Percentiles rank a stretch among this genome's conserved stretches.
phyloP scores from a whole-genome alignment of 495 filamentous ascomycete species.

The Penicillium simplicissimum region DNA sequence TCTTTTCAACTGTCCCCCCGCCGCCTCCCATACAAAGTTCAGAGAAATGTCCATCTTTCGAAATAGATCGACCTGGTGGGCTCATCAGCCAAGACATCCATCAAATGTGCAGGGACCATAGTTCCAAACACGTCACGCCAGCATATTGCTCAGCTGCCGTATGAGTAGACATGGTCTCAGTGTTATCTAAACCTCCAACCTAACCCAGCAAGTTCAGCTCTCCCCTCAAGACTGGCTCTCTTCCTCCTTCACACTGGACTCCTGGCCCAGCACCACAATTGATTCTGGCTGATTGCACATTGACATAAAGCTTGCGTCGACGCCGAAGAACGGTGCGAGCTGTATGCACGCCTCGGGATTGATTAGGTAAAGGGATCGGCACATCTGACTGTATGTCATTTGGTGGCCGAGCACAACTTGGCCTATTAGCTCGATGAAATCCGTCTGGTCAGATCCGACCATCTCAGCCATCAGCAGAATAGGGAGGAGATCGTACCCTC shows the following conservation, averaged over 20 bases:
- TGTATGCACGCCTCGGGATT: not conserved
- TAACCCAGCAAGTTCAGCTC: not conserved
- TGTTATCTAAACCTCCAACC: not conserved
- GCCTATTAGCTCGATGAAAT: not conserved
- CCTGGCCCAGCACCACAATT: not conserved
- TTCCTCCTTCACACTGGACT: not conserved
- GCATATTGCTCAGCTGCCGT: not conserved
- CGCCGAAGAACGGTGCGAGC: not conserved
- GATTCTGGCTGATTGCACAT: not conserved
- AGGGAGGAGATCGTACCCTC: slow-evolving; percentile 3
- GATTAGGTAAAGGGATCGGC: not conserved
- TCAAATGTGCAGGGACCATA: not conserved
- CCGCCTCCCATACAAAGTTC: too few species aligned
- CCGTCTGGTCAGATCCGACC: not conserved
- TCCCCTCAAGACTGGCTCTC: not conserved
- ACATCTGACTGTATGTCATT: not conserved
- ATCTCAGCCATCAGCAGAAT: slow-evolving; percentile 1
- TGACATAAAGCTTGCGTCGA: not conserved
- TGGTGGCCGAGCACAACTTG: not conserved
- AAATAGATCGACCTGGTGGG: not conserved
- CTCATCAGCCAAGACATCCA: too few species aligned
- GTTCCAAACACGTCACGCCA: not conserved
- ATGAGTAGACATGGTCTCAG: not conserved
- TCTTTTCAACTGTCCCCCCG: too few species aligned
- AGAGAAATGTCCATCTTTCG: too few species aligned